Conservation (phyloP, 768 basidiomycete species). For the Boletus rubroflammeus region DNA sequence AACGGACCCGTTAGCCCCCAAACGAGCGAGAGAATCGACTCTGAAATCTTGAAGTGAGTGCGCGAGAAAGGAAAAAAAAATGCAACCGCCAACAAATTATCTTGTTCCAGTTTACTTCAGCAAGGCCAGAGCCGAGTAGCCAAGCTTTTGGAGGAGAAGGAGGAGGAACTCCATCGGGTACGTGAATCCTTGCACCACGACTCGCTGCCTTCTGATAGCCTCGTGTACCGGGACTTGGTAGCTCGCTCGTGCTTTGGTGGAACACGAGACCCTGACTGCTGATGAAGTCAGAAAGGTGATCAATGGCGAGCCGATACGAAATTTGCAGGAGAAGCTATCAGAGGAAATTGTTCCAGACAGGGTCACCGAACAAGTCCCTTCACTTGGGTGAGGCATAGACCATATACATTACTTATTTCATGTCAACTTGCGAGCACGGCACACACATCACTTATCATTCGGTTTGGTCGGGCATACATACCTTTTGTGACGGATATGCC, state of each 20-base stretch:
- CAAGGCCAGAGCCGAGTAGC: slow-evolving; percentile 65
- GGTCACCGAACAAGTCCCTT: not conserved
- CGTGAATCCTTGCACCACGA: slow-evolving; percentile 15
- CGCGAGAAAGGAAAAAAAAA: not conserved
- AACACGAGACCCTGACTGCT: slow-evolving; percentile 88
- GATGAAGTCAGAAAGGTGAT: slow-evolving; percentile 87
- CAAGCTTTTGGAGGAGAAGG: slow-evolving; percentile 57
- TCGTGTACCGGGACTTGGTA: slow-evolving; percentile 25
- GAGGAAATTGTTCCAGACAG: slow-evolving; percentile 36
- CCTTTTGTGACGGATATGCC: too few species aligned
- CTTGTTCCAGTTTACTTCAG: slow-evolving; percentile 52
- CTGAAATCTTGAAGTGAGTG: slow-evolving; percentile 77
- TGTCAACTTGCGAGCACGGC: not conserved
- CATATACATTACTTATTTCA: not conserved
- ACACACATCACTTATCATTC: too few species aligned
- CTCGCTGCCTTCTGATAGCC: not conserved
- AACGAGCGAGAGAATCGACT: slow-evolving; percentile 82
- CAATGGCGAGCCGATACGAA: slow-evolving; percentile 75
- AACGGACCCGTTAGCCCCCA: slow-evolving; percentile 68
- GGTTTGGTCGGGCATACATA: too few species aligned
- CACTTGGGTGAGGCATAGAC: not conserved
- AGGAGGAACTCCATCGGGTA: slow-evolving; percentile 76
- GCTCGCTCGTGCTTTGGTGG: slow-evolving; percentile 90
- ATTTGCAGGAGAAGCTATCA: slow-evolving; percentile 51
- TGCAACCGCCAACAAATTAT: too few species aligned